Percentiles rank a stretch among this genome's conserved stretches.
Conservation (phyloP, 2,329 filamentous ascomycete genomes). For the Hortaea sp. region DNA sequence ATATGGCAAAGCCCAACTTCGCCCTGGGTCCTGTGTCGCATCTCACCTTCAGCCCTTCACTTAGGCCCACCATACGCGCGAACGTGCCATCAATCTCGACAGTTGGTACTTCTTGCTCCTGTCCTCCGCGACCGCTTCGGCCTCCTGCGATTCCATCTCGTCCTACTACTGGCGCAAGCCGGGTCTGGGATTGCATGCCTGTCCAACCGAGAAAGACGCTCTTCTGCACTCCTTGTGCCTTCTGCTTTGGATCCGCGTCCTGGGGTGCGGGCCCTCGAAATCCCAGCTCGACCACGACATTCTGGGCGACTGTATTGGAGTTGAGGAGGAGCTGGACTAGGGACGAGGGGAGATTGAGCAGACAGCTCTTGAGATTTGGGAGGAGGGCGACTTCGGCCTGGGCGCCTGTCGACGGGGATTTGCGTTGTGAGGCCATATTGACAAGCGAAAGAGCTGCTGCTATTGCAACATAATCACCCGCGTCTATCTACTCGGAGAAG, state of each 20-base stretch:
- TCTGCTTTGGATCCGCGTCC: conserved; percentile 25
- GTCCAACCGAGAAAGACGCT: conserved; percentile 93
- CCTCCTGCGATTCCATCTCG: conserved; percentile 55
- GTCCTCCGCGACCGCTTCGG: conserved; percentile 40
- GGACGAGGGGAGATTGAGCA: conserved; percentile 82
- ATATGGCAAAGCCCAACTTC: neutral
- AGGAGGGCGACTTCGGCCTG: conserved; percentile 53
- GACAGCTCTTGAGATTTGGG: conserved; percentile 75
- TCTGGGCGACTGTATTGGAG: conserved; percentile 85
- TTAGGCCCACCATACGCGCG: conserved; percentile 63
- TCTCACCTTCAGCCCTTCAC: conserved; percentile 70
- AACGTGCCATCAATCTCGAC: conserved; percentile 85
- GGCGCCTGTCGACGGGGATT: neutral
- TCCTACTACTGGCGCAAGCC: conserved; percentile 60
- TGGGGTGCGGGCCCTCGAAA: conserved; percentile 53
- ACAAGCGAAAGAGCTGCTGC: neutral
- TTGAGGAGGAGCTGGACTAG: conserved; percentile 79
- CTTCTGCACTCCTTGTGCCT: conserved; percentile 37
- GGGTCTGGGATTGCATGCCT: conserved; percentile 89
- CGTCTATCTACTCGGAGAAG: neutral
- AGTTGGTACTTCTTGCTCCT: conserved; percentile 65
- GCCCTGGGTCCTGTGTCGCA: neutral
- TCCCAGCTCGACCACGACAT: conserved; percentile 87
- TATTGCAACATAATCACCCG: neutral
- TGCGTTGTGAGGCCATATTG: neutral